Conservation (phyloP, 306 rosid genomes). For the Fragaria nilgerrensis region DNA sequence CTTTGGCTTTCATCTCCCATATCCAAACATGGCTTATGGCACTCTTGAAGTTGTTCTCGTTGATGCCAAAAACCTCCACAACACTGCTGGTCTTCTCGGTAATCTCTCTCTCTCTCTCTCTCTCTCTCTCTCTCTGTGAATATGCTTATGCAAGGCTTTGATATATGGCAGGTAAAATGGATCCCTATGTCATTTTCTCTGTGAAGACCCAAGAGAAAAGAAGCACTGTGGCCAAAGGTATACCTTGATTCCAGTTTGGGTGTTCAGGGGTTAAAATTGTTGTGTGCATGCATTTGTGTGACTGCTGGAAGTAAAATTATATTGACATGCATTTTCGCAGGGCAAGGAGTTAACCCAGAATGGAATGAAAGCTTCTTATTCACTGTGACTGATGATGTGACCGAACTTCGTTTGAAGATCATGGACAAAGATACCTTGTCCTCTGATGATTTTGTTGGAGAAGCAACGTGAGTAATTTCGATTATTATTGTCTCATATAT, state of each 20-base stretch:
- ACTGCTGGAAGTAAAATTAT: not conserved
- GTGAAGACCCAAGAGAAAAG: slow-evolving; percentile 74
- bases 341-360: slow-evolving; percentile 60
- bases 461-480: slow-evolving; percentile 6
- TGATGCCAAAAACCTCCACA: not conserved
- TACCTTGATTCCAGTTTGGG: not conserved
- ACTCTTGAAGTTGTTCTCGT: slow-evolving; percentile 6
- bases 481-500: not conserved
- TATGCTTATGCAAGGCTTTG: not conserved
- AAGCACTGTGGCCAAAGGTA: slow-evolving; percentile 70
- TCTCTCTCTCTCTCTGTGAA: not conserved
- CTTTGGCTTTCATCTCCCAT: not conserved
- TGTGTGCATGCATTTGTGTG: not conserved
- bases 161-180: slow-evolving; percentile 49
- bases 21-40: not conserved
- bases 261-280: not conserved
- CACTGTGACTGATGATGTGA: slow-evolving; percentile 50
- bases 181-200: slow-evolving; percentile 63
- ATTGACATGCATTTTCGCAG: slow-evolving; percentile 31
- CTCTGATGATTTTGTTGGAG: slow-evolving; percentile 61
- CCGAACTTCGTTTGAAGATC: slow-evolving; percentile 62
- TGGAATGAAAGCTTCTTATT: slow-evolving; percentile 78
- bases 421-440: slow-evolving; percentile 57
- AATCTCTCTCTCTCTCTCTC: not conserved
- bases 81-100: not conserved